These are phyloP conservation scores for Exserohilum turcica DNA, from an alignment of 2,329 filamentous ascomycete genomes.

Conservation along the genomic window DNA sequence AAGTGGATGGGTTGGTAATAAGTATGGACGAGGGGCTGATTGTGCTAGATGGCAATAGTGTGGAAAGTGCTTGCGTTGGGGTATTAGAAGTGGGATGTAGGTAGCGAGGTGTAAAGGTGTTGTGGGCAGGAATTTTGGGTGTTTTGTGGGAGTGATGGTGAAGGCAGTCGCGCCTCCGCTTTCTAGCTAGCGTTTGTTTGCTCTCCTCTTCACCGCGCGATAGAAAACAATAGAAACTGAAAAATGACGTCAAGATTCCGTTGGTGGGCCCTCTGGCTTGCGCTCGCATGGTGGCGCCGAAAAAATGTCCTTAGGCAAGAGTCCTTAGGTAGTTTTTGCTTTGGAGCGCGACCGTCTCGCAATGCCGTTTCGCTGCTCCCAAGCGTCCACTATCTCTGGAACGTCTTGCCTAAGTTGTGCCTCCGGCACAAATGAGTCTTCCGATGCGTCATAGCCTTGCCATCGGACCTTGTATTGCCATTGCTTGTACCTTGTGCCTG, in stretches of 20 bases:
- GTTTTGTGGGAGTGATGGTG: background rate
- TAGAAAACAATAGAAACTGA: too few relatives aligned
- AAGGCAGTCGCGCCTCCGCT: background rate
- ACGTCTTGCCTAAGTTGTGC: background rate
- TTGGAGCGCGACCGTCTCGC: background rate
- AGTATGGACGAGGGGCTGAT: too few relatives aligned
- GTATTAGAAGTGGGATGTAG: too few relatives aligned
- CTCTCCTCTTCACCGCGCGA: background rate
- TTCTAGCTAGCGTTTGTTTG: background rate
- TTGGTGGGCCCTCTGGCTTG: background rate
- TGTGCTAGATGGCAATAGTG: too few relatives aligned
- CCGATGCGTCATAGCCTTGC: background rate
- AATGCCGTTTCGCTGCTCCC: background rate
- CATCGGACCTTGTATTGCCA: background rate
- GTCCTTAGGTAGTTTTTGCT: background rate
- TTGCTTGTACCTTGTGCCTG: background rate
- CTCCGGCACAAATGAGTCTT: background rate
- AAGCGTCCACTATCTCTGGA: background rate
- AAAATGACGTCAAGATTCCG: background rate
- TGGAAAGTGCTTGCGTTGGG: too few relatives aligned
- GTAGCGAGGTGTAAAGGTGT: background rate
- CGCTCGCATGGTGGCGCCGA: background rate
- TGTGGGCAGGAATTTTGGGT: too few relatives aligned
- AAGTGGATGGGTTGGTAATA: too few relatives aligned
- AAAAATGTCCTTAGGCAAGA: background rate